Evolutionary conservation across 2,329 filamentous ascomycete genomes (phyloP).

Genomic region (Waltergamsia citrina): DNA sequence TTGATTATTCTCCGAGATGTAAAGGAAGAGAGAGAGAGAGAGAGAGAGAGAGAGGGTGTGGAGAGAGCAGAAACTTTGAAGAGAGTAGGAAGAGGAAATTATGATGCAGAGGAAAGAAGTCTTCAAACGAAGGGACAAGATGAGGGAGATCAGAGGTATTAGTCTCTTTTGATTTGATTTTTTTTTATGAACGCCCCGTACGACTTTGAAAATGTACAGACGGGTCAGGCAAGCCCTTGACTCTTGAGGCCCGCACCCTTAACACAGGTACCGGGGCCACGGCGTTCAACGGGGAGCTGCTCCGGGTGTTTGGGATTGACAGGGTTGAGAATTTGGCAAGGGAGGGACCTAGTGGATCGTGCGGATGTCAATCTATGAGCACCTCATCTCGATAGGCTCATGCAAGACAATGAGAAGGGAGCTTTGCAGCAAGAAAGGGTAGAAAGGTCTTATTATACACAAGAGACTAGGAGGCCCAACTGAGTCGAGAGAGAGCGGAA

Average conservation of each 20-base stretch:
- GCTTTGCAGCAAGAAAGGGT: background rate
- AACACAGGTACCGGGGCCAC: too few relatives aligned
- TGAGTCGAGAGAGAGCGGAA: too few relatives aligned
- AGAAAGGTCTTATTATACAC: background rate
- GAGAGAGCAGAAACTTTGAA: background rate
- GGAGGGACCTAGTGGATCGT: background rate
- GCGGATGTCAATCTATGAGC: background rate
- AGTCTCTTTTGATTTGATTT: too few relatives aligned
- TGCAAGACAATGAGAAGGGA: constrained; percentile 6
- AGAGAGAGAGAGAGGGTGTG: background rate
- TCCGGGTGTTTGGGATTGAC: constrained; percentile 4
- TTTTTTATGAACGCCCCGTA: too few relatives aligned
- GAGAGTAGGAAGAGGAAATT: background rate
- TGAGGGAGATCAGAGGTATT: too few relatives aligned
- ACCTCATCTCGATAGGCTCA: constrained; percentile 5
- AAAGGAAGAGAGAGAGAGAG: background rate
- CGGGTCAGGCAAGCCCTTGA: too few relatives aligned
- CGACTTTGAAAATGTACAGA: too few relatives aligned
- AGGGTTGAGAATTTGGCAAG: constrained; percentile 3
- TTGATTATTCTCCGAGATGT: background rate
- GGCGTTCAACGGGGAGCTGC: constrained; percentile 3
- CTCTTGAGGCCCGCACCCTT: too few relatives aligned
- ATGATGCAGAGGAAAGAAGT: too few relatives aligned
- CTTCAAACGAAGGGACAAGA: too few relatives aligned
- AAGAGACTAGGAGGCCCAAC: too few relatives aligned